Percentiles rank a stretch among this genome's conserved stretches.
Evolutionary conservation across 2,329 filamentous ascomycete genomes (phyloP).

Genomic region (Colletotrichum godetiae): DNA sequence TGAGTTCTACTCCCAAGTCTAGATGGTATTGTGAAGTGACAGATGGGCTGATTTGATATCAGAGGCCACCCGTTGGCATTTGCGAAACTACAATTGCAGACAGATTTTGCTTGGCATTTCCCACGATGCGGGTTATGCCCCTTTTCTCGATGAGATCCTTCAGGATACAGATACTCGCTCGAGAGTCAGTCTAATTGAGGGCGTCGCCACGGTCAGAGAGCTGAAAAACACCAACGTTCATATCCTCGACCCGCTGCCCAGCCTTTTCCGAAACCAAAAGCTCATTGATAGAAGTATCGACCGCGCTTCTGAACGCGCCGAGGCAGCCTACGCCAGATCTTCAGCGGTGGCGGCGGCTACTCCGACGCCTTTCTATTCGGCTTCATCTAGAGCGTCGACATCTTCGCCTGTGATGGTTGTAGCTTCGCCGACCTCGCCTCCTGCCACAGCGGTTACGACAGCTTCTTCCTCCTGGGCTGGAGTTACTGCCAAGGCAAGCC

Average conservation of each 20-base stretch:
- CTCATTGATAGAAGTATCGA: conserved; percentile 51
- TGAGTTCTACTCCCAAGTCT: conserved; percentile 42
- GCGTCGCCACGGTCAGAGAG: conserved; percentile 61
- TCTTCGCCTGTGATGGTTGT: conserved; percentile 41
- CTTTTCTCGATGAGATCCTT: conserved; percentile 67
- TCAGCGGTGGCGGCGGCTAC: conserved; percentile 13
- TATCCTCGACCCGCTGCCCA: conserved; percentile 57
- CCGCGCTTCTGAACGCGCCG: conserved; percentile 24
- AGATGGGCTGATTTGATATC: conserved; percentile 19
- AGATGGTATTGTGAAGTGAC: neutral
- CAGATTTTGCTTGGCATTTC: conserved; percentile 71
- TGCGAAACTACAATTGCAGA: conserved; percentile 71
- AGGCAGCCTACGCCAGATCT: conserved; percentile 22
- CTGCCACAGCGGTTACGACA: conserved; percentile 27
- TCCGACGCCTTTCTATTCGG: neutral
- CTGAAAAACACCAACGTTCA: conserved; percentile 58
- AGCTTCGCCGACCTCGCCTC: conserved; percentile 39
- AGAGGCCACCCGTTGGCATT: conserved; percentile 67
- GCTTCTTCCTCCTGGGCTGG: conserved; percentile 52
- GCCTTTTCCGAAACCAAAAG: conserved; percentile 66
- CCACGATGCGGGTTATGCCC: conserved; percentile 70
- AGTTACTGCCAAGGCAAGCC: conserved; percentile 53
- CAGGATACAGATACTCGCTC: conserved; percentile 54
- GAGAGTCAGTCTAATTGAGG: conserved; percentile 66
- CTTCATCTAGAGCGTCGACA: conserved; percentile 19